Percentiles rank a stretch among this genome's conserved stretches.
Conservation (phyloP, 352 stramenopile genomes). For the Pythium rishiriense region DNA sequence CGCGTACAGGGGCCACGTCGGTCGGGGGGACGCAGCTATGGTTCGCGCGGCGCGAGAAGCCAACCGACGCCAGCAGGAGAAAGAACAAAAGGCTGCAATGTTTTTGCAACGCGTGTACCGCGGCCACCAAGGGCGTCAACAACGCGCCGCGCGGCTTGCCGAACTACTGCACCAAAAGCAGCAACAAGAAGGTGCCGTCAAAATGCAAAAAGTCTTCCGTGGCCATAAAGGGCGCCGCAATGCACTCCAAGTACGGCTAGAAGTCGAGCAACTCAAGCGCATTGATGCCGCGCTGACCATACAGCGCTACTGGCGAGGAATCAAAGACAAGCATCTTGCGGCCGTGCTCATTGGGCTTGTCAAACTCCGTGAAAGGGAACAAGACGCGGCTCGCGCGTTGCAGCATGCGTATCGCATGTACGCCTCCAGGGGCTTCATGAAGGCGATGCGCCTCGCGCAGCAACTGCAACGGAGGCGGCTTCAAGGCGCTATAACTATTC, state of each 20-base stretch:
- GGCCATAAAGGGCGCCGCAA: constrained; percentile 50
- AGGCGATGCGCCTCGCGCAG: constrained; percentile 55
- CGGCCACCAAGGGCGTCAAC: constrained; percentile 54
- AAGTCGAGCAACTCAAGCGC: constrained; percentile 39
- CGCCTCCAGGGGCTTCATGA: constrained; percentile 58
- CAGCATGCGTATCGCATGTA: constrained; percentile 66
- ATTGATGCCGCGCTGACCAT: constrained; percentile 70
- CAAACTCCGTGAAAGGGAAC: constrained; percentile 60
- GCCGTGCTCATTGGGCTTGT: constrained; percentile 70
- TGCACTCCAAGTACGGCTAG: constrained; percentile 36
- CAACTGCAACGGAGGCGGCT: constrained; percentile 43
- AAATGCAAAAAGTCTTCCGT: constrained; percentile 77
- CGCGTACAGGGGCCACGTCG: constrained; percentile 62
- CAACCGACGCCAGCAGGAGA: constrained; percentile 40
- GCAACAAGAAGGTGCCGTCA: constrained; percentile 46
- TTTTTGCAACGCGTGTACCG: constrained; percentile 83
- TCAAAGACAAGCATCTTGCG: constrained; percentile 75
- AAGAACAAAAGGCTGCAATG: constrained; percentile 41
- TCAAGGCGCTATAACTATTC: constrained; percentile 56
- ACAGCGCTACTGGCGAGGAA: constrained; percentile 72
- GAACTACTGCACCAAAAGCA: constrained; percentile 52
- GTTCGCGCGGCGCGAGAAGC: constrained; percentile 50
- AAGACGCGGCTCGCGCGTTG: constrained; percentile 56
- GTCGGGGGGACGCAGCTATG: constrained; percentile 49
- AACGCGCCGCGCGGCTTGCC: constrained; percentile 43